Base-by-base conservation (phyloP, 768 basidiomycete species). In the Rhodotorula graminis region DNA sequence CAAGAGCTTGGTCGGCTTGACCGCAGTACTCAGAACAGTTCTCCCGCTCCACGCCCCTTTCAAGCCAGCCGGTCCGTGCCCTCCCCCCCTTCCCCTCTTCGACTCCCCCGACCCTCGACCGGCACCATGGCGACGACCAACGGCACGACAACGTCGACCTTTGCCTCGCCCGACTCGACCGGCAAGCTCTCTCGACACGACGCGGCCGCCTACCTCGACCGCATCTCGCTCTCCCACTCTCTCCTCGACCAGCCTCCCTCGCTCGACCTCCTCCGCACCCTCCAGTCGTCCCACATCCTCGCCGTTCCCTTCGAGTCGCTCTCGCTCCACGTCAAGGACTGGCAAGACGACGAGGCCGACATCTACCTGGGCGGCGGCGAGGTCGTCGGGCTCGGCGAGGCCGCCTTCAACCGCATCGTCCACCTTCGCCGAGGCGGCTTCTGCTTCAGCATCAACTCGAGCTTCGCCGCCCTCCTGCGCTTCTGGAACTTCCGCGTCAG, bases 221-320 rank as follows among this genome's bases (percentile, higher is more conserved):
- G 72, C 16, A 63, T 73, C 56, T 18, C 47, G 10, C 65, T 73
- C 53, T 50, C 67, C 9, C 8, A 21, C 40, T 21, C 55, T 4
- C 29, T 67, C 14, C 37, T 66, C 50, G 68, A 69, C 59, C 8
- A 53, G 1, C 19, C 46, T 14, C 68, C 72, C 29, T 73, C 72
- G 9, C 68, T 73, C 72, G 64, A 62, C 27, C 64, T 73, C 25
- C 72, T 73, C 25, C 55, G 46, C 29, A 33, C 53, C n/a, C 64
- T 73, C 49, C 68, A 73, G 46, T n/a, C 65, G 3, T 25, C 60
- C 15, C 68, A 69, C 61, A 31, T 70, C 23, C 56, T 67, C 61
- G 25, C 47, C 53, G 72, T 73, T 25, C 72, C 72, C 7, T 73
- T 73, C 65, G 72, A 73, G 37, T 66, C 68, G 0, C 65, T 61